Evolutionary conservation across 2,329 filamentous ascomycete species (phyloP).

Genomic region (Lomentospora prolificans): DNA sequence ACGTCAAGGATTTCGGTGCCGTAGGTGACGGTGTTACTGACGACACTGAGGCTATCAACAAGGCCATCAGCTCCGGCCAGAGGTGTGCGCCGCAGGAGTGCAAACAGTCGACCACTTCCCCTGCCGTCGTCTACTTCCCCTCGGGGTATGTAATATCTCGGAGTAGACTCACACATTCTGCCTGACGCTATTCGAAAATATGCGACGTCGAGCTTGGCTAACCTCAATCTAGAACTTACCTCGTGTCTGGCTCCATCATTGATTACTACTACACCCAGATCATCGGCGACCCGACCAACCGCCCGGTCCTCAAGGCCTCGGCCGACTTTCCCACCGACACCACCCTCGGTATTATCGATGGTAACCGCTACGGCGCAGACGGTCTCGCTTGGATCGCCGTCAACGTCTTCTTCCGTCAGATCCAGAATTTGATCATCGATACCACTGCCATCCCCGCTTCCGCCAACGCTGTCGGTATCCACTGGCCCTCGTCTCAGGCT

Average conservation of each 20-base stretch:
- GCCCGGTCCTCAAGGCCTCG: conserved; percentile 45
- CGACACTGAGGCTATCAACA: conserved; percentile 26
- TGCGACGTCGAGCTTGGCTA: neutral
- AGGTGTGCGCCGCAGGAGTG: conserved; percentile 28
- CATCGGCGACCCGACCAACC: conserved; percentile 55
- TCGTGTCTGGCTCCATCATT: conserved; percentile 59
- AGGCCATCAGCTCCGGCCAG: conserved; percentile 26
- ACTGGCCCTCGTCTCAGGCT: conserved; percentile 60
- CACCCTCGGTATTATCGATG: conserved; percentile 36
- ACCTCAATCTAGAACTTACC: conserved; percentile 42
- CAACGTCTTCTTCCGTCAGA: conserved; percentile 50
- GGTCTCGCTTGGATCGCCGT: conserved; percentile 41
- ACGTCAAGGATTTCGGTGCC: conserved; percentile 35
- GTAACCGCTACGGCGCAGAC: conserved; percentile 31
- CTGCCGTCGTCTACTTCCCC: conserved; percentile 28
- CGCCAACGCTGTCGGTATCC: conserved; percentile 43
- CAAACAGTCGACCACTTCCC: conserved; percentile 20
- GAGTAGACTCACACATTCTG: no score
- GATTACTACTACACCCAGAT: conserved; percentile 75
- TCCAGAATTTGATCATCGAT: conserved; percentile 48
- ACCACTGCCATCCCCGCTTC: conserved; percentile 37
- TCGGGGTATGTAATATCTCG: conserved; percentile 25
- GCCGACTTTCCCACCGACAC: conserved; percentile 30
- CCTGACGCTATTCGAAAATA: neutral
- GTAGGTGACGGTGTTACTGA: conserved; percentile 26